phyloP scores from a whole-genome alignment of 2,329 filamentous ascomycete genomes.

The Colletotrichum siamense region DNA sequence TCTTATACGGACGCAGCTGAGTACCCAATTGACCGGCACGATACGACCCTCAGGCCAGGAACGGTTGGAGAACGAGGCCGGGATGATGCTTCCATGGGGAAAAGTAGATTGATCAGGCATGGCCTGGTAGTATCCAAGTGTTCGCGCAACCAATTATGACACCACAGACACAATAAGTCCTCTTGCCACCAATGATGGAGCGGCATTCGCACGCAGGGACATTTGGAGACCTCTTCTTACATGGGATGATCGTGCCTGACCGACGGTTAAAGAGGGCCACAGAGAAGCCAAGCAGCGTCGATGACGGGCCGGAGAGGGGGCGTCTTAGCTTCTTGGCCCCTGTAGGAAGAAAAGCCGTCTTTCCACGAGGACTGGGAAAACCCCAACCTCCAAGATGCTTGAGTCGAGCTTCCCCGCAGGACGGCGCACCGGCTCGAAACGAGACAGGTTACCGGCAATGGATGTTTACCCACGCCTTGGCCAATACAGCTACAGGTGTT shows the following conservation, averaged over 20 bases:
- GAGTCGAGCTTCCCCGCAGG: conserved; percentile 8
- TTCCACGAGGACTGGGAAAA: neutral
- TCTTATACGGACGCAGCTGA: neutral
- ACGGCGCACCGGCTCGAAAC: neutral
- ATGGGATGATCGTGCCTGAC: neutral
- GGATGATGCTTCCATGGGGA: conserved; percentile 5
- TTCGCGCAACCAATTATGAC: neutral
- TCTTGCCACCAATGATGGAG: neutral
- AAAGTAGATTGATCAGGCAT: neutral
- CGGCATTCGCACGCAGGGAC: neutral
- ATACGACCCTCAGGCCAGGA: neutral
- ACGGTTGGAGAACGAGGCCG: conserved; percentile 6
- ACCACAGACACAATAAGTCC: neutral
- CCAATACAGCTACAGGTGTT: neutral
- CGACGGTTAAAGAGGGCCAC: conserved; percentile 13
- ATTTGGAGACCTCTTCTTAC: neutral
- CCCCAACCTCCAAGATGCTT: neutral
- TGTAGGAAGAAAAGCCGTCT: conserved; percentile 5
- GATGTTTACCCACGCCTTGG: neutral
- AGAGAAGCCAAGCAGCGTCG: neutral
- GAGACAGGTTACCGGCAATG: neutral
- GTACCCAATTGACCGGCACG: neutral
- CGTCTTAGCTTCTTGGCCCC: neutral
- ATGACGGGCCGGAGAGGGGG: neutral
- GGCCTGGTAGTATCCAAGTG: neutral